Base-by-base conservation (phyloP, 176 grass and related monocot genomes). In the Eleusine coracana region DNA sequence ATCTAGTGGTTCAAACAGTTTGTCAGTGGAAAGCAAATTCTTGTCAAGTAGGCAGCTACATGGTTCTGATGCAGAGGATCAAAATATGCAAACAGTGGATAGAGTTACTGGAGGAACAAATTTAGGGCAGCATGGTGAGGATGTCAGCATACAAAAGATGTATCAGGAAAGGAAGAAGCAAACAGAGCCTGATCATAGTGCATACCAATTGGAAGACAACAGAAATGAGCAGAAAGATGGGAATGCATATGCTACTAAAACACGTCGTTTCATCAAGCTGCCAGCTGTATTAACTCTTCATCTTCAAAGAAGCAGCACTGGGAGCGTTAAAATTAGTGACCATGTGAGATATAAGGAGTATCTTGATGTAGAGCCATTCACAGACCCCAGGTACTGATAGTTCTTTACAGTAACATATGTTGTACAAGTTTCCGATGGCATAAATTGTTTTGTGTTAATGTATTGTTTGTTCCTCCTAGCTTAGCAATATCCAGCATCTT, bases 181-280 rank as follows among this genome's bases (percentile, higher is more conserved):
- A 62, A 18, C 18, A 72, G 49, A n/a, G 18, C 61, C 56, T 27
- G 80, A 23, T 71, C 62, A 40, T 67, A 63, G 45, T 71, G 25
- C 77, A 62, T 23, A 25, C 61, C 21, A 74, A 67, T 23, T 34
- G 31, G 21, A 72, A 44, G 82, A 83, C 58, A 76, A 71, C 60
- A 74, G 59, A 75, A 38, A 60, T 23, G 70, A 88, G 45, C 66
- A 81, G 68, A 66, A 86, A 73, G 71, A 89, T 27, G 40, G 17
- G 56, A 81, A 76, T 38, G 65, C 13, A 56, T 1, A 7, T 86
- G 81, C 82, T 56, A 91, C 77, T 76, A 78, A 73, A 77, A 89
- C 71, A 83, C 68, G 62, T 75, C 31, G 75, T 79, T 71, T 97
- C 82, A 77, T 58, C 40, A 86, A 73, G 74, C 71, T 85, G 28